These are phyloP conservation scores for Lachancea sp. DNA, from an alignment of 805 yeast genomes.

Conservation along the genomic window DNA sequence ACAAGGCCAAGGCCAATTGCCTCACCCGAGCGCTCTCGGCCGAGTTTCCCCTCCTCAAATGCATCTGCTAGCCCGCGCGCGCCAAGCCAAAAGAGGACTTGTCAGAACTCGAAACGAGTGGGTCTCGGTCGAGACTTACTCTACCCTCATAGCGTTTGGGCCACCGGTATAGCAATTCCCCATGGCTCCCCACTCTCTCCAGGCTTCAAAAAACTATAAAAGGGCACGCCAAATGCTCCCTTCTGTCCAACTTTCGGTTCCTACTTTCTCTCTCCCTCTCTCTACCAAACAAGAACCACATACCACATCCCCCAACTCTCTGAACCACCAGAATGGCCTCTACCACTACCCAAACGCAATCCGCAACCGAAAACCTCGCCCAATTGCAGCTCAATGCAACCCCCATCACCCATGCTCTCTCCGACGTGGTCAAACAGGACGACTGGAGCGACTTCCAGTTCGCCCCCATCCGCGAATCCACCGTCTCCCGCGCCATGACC, in stretches of 20 bases:
- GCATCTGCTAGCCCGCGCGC: too few relatives aligned
- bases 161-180: neutral
- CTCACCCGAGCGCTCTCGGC: too few relatives aligned
- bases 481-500: constrained; percentile 78
- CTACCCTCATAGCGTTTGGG: too few relatives aligned
- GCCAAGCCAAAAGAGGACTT: too few relatives aligned
- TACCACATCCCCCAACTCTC: constrained; percentile 39
- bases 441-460: constrained; percentile 67
- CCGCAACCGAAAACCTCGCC: constrained; percentile 5
- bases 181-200: neutral
- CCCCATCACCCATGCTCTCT: constrained; percentile 21
- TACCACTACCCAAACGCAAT: constrained; percentile 8
- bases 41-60: neutral
- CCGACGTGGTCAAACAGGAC: constrained; percentile 28
- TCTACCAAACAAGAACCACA: neutral
- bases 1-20: too few relatives aligned
- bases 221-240: neutral
- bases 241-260: too few relatives aligned
- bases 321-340: constrained; percentile 43
- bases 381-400: constrained; percentile 9
- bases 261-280: too few relatives aligned
- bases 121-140: too few relatives aligned
- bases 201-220: neutral
- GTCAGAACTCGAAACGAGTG: too few relatives aligned
- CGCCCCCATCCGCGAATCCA: constrained; percentile 69